Evolutionary conservation across 805 yeast species (phyloP).

Genomic region (Clavispora phyllophila): DNA sequence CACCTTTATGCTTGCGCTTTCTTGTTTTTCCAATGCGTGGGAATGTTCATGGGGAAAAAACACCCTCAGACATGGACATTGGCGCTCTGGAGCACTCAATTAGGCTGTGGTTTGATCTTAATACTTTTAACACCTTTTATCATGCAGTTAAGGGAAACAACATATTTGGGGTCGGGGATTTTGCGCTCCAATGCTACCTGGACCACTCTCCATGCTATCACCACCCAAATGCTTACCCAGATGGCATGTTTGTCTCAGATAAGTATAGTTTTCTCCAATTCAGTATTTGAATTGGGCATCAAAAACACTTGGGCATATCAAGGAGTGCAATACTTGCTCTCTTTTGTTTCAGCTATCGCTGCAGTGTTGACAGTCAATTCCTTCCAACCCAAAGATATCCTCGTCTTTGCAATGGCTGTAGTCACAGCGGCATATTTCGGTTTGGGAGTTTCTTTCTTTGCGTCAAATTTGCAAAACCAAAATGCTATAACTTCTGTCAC

Average conservation of each 20-base stretch:
- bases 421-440: not conserved
- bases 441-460: not conserved
- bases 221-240: not conserved
- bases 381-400: not conserved
- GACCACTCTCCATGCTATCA: not conserved
- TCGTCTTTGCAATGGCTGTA: not conserved
- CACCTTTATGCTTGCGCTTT: not conserved
- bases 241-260: not conserved
- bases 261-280: not conserved
- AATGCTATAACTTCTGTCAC: not conserved
- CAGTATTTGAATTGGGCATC: not conserved
- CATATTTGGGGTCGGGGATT: not conserved
- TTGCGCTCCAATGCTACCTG: not conserved
- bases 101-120: not conserved
- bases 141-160: not conserved
- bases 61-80: not conserved
- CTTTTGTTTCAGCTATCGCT: not conserved
- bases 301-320: not conserved
- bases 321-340: not conserved
- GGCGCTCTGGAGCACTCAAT: not conserved
- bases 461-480: not conserved
- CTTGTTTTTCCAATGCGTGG: not conserved
- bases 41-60: not conserved
- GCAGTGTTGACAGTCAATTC: not conserved
- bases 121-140: not conserved